These are phyloP conservation scores for Castanospermum australe DNA, from an alignment of 306 rosid genomes.

Conservation along the genomic window DNA sequence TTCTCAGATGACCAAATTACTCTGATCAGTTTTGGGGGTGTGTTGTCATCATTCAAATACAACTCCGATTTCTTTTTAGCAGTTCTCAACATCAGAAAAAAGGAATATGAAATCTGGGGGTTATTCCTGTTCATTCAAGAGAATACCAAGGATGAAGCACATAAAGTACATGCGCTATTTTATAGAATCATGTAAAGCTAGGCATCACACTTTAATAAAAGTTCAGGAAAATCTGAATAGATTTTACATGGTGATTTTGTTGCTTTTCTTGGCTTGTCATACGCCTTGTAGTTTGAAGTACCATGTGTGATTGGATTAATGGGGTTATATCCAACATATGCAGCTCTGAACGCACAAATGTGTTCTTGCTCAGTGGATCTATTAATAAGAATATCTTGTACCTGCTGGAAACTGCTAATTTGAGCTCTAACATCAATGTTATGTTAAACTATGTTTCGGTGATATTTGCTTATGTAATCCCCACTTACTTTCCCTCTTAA, in stretches of 20 bases:
- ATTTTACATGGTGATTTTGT: background rate
- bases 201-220: background rate
- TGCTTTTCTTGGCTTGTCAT: conserved; percentile 8
- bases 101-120: conserved; percentile 3
- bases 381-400: too few relatives aligned
- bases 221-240: conserved; percentile 13
- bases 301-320: background rate
- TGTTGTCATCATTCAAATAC: background rate
- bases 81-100: background rate
- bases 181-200: background rate
- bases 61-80: background rate
- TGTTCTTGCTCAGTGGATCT: too few relatives aligned
- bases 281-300: background rate
- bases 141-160: conserved; percentile 19
- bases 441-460: too few relatives aligned
- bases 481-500: too few relatives aligned
- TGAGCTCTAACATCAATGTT: too few relatives aligned
- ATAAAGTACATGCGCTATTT: conserved; percentile 8
- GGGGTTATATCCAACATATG: background rate
- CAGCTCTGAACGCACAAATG: background rate
- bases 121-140: background rate
- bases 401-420: too few relatives aligned
- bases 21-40: background rate
- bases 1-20: background rate
- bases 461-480: too few relatives aligned